phyloP scores from a whole-genome alignment of 176 grass and related monocot genomes.

The Areca catechu region DNA sequence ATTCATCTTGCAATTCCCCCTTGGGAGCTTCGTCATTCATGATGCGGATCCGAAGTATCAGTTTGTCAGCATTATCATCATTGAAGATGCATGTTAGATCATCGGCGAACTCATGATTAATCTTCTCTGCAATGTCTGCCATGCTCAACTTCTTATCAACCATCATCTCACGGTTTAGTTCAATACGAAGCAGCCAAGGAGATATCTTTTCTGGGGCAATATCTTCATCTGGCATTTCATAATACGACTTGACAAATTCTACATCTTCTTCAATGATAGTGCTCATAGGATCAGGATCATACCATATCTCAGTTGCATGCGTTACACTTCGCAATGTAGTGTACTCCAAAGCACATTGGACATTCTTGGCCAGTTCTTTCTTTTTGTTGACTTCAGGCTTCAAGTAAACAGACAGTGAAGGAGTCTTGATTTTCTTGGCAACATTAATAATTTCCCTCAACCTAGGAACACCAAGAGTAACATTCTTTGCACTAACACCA shows the following conservation, averaged over 20 bases:
- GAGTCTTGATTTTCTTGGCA: conserved; percentile 98
- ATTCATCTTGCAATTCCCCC: conserved; percentile 91
- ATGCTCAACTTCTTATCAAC: conserved; percentile 99
- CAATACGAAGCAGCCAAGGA: conserved; percentile 88
- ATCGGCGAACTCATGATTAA: conserved; percentile 91
- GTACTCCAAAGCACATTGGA: conserved; percentile 96
- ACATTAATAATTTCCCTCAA: conserved; percentile 99
- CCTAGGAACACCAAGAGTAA: conserved; percentile 96
- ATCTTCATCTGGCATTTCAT: conserved; percentile 98
- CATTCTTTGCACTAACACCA: conserved; percentile 99
- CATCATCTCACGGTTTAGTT: conserved; percentile 98
- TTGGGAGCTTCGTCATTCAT: conserved; percentile 94
- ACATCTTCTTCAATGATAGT: conserved; percentile 94
- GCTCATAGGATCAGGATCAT: conserved; percentile 84
- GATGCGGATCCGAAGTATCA: conserved; percentile 94
- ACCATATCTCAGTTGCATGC: conserved; percentile 95
- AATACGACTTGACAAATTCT: conserved; percentile 89
- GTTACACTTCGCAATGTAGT: conserved; percentile 95
- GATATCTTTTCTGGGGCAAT: conserved; percentile 90
- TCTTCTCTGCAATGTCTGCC: conserved; percentile 95
- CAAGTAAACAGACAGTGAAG: conserved; percentile 82
- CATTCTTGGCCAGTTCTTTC: conserved; percentile 92
- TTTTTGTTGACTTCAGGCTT: conserved; percentile 76
- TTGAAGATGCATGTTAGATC: conserved; percentile 97
- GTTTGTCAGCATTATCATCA: conserved; percentile 98